phyloP scores from a whole-genome alignment of 75 land plant genomes.

The Selaginella moellendorffii region DNA sequence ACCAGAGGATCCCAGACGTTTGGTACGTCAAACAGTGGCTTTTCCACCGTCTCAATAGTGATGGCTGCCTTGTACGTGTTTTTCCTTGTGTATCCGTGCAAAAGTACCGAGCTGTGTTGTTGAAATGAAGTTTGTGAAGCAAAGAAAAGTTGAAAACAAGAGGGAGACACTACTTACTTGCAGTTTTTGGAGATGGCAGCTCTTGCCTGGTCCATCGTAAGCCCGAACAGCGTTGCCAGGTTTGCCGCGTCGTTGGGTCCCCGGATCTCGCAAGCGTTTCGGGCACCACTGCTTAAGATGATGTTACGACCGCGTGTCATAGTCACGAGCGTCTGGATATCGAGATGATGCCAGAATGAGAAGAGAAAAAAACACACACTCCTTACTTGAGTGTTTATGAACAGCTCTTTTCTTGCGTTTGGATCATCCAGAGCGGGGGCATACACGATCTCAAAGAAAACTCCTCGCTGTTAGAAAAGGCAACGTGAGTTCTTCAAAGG shows the following conservation, averaged over 20 bases:
- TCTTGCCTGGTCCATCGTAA: conserved; percentile 60
- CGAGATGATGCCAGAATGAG: not conserved
- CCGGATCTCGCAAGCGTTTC: conserved; percentile 48
- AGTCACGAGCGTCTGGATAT: conserved; percentile 44
- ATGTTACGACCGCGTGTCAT: conserved; percentile 63
- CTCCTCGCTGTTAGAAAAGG: conserved; percentile 53
- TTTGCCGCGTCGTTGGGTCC: conserved; percentile 92
- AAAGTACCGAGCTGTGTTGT: conserved; percentile 36
- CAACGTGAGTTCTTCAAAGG: not conserved
- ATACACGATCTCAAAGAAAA: conserved; percentile 72
- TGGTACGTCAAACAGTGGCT: conserved; percentile 29
- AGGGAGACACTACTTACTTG: conserved; percentile 31
- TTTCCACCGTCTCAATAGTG: conserved; percentile 32
- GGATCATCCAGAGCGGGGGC: conserved; percentile 43
- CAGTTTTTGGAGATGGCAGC: conserved; percentile 67
- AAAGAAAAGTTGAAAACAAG: not conserved
- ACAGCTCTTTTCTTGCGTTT: conserved; percentile 39
- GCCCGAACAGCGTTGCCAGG: conserved; percentile 54
- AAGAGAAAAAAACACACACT: conserved; percentile 8
- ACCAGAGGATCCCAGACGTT: conserved; percentile 81
- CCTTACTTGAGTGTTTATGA: conserved; percentile 66
- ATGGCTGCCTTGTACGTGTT: conserved; percentile 55
- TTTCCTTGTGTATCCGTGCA: conserved; percentile 53
- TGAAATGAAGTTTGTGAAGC: not conserved
- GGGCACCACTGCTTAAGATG: conserved; percentile 60